These are phyloP conservation scores for Acanthamoeba triangularis DNA, from an alignment of 208 protist species.

Conservation along the genomic window DNA sequence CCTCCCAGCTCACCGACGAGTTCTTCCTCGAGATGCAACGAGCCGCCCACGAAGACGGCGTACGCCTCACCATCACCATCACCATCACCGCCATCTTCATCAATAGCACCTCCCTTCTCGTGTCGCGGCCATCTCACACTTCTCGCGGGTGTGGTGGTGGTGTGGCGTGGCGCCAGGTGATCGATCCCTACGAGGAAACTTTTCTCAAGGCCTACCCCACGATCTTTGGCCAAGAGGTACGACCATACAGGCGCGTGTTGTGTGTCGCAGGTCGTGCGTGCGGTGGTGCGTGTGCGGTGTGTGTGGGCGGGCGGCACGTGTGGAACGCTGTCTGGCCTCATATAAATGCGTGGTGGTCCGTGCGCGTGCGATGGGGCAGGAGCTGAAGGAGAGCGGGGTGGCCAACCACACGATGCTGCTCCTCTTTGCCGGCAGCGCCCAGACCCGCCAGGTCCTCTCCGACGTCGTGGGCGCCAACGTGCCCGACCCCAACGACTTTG, in stretches of 20 bases:
- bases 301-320: too few species aligned
- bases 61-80: neutral
- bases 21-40: constrained; percentile 4
- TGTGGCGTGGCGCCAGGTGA: neutral
- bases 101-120: neutral
- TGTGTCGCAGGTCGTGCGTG: neutral
- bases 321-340: too few species aligned
- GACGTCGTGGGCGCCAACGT: constrained; percentile 30
- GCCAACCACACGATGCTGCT: constrained; percentile 27
- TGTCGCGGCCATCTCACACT: neutral
- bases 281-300: too few species aligned
- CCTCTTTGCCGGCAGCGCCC: neutral
- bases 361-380: neutral
- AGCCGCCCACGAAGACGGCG: neutral
- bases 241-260: neutral
- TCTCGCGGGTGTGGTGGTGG: neutral
- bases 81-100: neutral
- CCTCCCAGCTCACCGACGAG: neutral
- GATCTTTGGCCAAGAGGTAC: constrained; percentile 16
- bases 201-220: neutral
- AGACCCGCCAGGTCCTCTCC: neutral
- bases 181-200: neutral
- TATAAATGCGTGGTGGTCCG: neutral
- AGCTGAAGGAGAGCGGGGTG: constrained; percentile 1
- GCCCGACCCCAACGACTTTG: constrained; percentile 26